Evolutionary conservation across 805 yeast species (phyloP), one percentile per base, ranked within the genome.

Genomic region (Saccharomycopsis capsularis): DNA sequence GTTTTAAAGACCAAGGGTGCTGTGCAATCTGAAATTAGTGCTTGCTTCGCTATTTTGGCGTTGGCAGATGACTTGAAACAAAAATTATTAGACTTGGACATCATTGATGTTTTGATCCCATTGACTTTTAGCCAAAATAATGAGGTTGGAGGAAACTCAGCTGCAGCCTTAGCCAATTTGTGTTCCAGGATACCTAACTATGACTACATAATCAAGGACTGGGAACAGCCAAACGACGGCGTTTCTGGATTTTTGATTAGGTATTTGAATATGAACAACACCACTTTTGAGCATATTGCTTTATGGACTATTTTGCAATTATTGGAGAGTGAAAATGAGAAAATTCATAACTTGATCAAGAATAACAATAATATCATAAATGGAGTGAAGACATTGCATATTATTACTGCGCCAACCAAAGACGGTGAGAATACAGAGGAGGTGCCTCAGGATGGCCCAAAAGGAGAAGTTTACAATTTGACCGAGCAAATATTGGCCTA

Each of bases 101-200:
- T 93, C 40, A 76, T 89, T 53, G 89, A 85, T 58, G 96, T 89
- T 34, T 75, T 93, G 55, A 82, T 93, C 51, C 99, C 99, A 32
- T 76, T 93, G 63, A 93, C 98, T 2, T 80, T 78, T 58, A 85
- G 95, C 39, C 76, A 76, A 48, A 89, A 89, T 63, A 85, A 89
- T 51, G 99, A 95, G 67, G 97, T 93, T 16, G 93, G 96, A 65
- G 99, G 99, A 50, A 93, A 93, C 66, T 85, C 96, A 2, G 99
- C 98, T 15, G 99, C 99, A 34, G 98, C 99, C 1, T 75, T 93
- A 57, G 99, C 99, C 27, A 93, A 93, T 63, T 71, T 93, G 58
- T 88, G 96, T 57, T 89, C 97, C 3, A 80, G 96, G 67, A 87
- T 91, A 34, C 78, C 77, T 58, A 90, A 87, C 58, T 90, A 90